Evolutionary conservation across 2,329 filamentous ascomycete genomes (phyloP).

Genomic region (Exophiala alcalophila): DNA sequence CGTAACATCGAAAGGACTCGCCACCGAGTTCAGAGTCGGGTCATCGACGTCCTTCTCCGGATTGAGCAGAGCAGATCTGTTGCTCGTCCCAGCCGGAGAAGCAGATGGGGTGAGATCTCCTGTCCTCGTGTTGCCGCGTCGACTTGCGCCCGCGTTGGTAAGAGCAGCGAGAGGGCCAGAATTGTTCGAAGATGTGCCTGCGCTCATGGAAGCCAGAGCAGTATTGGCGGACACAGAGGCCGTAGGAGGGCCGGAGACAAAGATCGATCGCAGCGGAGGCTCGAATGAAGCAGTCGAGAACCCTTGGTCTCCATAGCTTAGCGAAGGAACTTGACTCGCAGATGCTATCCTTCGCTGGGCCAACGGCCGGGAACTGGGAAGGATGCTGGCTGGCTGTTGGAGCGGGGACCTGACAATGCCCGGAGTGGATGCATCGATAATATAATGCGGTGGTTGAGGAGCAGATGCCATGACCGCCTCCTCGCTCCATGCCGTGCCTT

Average conservation of each 20-base stretch:
- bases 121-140: slow-evolving; percentile 16
- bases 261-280: slow-evolving; percentile 36
- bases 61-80: slow-evolving; percentile 28
- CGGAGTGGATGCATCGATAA: slow-evolving; percentile 13
- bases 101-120: slow-evolving; percentile 15
- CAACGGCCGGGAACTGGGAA: slow-evolving; percentile 17
- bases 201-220: slow-evolving; percentile 36
- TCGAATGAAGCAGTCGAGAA: slow-evolving; percentile 32
- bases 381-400: slow-evolving; percentile 12
- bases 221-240: slow-evolving; percentile 37
- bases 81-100: slow-evolving; percentile 16
- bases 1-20: slow-evolving; percentile 20
- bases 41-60: slow-evolving; percentile 38
- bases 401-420: slow-evolving; percentile 20
- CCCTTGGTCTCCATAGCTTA: slow-evolving; percentile 16
- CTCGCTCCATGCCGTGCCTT: slow-evolving; percentile 15
- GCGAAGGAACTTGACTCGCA: slow-evolving; percentile 18
- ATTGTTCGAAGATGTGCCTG: slow-evolving; percentile 30
- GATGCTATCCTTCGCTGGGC: slow-evolving; percentile 25
- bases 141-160: slow-evolving; percentile 23
- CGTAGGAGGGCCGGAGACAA: slow-evolving; percentile 37
- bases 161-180: slow-evolving; percentile 33
- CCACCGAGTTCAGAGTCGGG: slow-evolving; percentile 23
- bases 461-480: slow-evolving; percentile 6
- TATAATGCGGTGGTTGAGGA: slow-evolving; percentile 12